Evolutionary conservation across 305 asterid species (phyloP).

Genomic region (Fraxinus nigra): DNA sequence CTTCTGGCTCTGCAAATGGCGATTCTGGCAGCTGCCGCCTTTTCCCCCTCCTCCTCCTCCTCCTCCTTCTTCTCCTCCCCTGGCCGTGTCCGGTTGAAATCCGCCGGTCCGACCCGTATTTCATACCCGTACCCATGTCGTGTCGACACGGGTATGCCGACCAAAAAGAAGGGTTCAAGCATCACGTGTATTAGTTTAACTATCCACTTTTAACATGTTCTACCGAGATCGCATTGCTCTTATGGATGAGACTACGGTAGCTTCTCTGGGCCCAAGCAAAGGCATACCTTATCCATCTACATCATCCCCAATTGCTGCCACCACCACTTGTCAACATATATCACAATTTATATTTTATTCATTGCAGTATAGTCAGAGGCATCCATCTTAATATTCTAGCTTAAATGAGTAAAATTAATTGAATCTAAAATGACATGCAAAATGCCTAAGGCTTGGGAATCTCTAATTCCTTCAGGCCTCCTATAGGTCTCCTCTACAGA

Average conservation of each 20-base stretch:
- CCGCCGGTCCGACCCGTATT: too few species aligned
- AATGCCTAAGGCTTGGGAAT: constrained; percentile 7
- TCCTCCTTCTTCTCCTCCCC: too few species aligned
- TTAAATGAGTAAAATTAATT: not conserved
- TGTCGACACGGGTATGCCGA: too few species aligned
- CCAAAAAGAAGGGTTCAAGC: too few species aligned
- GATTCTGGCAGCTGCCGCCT: too few species aligned
- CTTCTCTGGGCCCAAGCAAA: not conserved
- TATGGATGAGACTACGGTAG: not conserved
- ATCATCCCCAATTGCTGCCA: not conserved
- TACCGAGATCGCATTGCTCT: not conserved
- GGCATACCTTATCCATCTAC: not conserved
- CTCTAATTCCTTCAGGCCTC: constrained; percentile 1
- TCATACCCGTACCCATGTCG: too few species aligned
- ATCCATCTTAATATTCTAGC: not conserved
- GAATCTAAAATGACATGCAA: not conserved
- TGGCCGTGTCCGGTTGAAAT: too few species aligned
- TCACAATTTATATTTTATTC: not conserved
- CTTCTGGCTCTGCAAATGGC: too few species aligned
- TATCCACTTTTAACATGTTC: not conserved
- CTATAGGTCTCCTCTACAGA: not conserved
- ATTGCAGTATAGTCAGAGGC: not conserved
- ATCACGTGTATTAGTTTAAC: not conserved
- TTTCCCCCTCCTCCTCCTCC: too few species aligned
- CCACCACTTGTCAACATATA: not conserved